Base-by-base conservation (phyloP, 2,329 filamentous ascomycete genomes). In the Tolypocladium cylindrosporum region DNA sequence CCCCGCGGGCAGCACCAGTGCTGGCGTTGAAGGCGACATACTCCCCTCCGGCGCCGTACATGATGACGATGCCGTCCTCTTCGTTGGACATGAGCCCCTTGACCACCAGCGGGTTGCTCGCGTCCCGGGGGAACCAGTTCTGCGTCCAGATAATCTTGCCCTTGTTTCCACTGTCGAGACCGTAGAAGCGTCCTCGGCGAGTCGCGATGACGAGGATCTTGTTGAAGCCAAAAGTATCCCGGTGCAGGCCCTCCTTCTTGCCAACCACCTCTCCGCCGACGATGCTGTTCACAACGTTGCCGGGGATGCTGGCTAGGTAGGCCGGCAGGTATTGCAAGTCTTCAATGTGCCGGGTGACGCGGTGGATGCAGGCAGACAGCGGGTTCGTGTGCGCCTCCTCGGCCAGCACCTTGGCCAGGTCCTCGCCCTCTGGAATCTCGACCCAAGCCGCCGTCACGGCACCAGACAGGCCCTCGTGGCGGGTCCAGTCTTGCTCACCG, bases 141-240 rank as follows among this genome's bases (percentile, higher is more conserved):
- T 82, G 78, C 52, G 83, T 87, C 94, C 94, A 97, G 21, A 89
- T 73, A 11, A 96, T 77, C 41, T 79, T 79, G 4, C 91, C 91
- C 14, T 87, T 79, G 59, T 86, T 86, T 31, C 86, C 90, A 40
- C 87, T 84, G 70, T 96, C 87, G 24, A 99, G 76, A 3, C 87
- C 90, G 63, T 92, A 88, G 21, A 97, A 75, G 62, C 89, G 86
- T 16, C 92, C 92, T 58, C 85, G 86, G 57, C 84, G 80, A 2
- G 92, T 96, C 7, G 88, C 91, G 55, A 96, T 77, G 58, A 97
- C 78, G 7, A 92, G 82, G 39, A 93, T 76, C 73, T 96, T 96
- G 71, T 90, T 87, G 73, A 97, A 93, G 5, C 93, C 93, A 70
- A 97, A 97, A 43, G 80, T 84, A 66, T 94, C 89, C 19, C 85